A percentile compares a stretch with the other conserved stretches of the same genome.
Conservation (phyloP, 352 stramenopile genomes). For the Globisporangium sylvaticum region DNA sequence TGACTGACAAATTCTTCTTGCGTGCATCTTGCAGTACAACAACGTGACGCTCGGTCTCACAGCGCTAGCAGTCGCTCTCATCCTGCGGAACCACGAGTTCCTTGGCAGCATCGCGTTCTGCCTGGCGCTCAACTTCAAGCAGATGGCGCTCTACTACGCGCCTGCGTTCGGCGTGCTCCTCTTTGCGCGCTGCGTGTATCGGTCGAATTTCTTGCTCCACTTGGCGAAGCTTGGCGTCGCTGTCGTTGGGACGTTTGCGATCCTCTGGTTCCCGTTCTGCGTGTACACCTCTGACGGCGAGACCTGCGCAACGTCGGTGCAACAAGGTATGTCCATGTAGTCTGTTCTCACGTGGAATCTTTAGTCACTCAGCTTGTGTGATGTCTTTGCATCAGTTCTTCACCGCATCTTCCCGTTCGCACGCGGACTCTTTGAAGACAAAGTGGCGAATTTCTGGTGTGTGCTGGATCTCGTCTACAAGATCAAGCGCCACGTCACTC, state of each 20-base stretch:
- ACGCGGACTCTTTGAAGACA: conserved; percentile 97
- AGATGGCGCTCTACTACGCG: conserved; percentile 99
- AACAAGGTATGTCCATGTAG: conserved; percentile 44
- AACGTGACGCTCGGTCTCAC: conserved; percentile 95
- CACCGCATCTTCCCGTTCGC: conserved; percentile 94
- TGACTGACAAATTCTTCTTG: not conserved
- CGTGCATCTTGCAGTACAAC: conserved; percentile 87
- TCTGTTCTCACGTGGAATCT: no score
- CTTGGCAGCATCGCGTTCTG: conserved; percentile 86
- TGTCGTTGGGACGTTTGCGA: conserved; percentile 86
- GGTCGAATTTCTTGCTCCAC: conserved; percentile 42
- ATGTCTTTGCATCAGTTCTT: conserved; percentile 57
- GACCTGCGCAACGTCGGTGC: conserved; percentile 53
- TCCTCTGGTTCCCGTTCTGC: conserved; percentile 92
- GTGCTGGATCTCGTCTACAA: conserved; percentile 83
- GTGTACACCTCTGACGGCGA: conserved; percentile 33
- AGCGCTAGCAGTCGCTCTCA: conserved; percentile 59
- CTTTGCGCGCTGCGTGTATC: conserved; percentile 85
- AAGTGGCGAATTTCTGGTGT: conserved; percentile 97
- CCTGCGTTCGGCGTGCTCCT: conserved; percentile 92
- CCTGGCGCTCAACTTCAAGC: conserved; percentile 97
- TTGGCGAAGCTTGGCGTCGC: conserved; percentile 74
- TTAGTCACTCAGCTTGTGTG: no score
- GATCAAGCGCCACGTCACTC: conserved; percentile 48
- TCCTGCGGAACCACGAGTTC: conserved; percentile 74